phyloP scores from a whole-genome alignment of 179 eudicot species.

The Vitellaria paradoxa region DNA sequence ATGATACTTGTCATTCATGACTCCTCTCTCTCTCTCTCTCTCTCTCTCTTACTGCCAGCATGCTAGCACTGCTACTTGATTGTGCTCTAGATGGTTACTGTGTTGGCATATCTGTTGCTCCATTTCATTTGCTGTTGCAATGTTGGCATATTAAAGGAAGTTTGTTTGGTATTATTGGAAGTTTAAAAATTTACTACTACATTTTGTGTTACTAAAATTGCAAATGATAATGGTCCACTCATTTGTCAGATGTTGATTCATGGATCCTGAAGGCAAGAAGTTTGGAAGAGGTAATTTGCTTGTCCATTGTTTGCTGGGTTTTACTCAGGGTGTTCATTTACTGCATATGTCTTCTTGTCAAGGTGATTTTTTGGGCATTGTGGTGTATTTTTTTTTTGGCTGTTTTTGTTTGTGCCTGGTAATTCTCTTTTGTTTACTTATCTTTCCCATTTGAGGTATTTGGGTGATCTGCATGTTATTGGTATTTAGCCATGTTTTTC shows the following conservation, averaged over 20 bases:
- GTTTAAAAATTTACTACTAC: background rate
- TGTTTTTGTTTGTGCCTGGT: background rate
- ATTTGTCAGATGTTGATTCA: constrained; percentile 46
- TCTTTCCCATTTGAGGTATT: background rate
- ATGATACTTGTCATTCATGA: background rate
- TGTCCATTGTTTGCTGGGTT: background rate
- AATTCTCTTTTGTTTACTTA: background rate
- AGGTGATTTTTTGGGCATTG: background rate
- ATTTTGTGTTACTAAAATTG: constrained; percentile 6
- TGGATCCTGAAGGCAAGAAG: constrained; percentile 80
- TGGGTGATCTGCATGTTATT: background rate
- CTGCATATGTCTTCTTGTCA: background rate
- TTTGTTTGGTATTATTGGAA: background rate
- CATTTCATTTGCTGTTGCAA: background rate
- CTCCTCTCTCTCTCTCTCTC: background rate
- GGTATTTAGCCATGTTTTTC: background rate
- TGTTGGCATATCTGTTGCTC: background rate
- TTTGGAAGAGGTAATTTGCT: constrained; percentile 45
- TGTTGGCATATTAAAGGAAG: background rate
- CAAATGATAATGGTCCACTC: constrained; percentile 33
- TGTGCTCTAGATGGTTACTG: too few species aligned
- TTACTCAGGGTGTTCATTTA: background rate
- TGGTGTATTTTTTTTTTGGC: background rate
- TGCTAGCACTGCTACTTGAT: too few species aligned
- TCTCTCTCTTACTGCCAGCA: too few species aligned